Conservation (phyloP, 495 filamentous ascomycete species). For the Physcia stellaris region DNA sequence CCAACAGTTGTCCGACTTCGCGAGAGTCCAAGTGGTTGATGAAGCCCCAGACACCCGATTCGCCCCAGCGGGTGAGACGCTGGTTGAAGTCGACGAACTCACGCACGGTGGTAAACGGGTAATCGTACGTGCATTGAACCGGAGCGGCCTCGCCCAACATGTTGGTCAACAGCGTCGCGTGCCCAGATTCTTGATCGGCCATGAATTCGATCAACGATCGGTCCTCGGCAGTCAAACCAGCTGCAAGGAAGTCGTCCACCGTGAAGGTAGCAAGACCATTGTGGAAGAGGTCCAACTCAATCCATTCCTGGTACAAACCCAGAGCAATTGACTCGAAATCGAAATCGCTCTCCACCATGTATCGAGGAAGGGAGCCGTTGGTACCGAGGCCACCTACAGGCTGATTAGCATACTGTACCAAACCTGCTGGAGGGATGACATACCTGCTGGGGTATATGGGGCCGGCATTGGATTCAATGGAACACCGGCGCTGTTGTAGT, state of each 20-base stretch:
- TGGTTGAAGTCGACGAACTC: constrained; percentile 83
- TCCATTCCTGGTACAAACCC: constrained; percentile 44
- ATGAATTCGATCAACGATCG: constrained; percentile 66
- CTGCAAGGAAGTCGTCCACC: constrained; percentile 52
- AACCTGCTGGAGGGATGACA: no score
- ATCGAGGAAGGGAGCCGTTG: constrained; percentile 62
- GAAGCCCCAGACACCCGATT: constrained; percentile 76
- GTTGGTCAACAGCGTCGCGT: constrained; percentile 66
- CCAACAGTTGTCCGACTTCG: constrained; percentile 56
- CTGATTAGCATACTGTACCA: no score
- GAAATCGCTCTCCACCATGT: constrained; percentile 57
- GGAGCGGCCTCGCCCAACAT: constrained; percentile 68
- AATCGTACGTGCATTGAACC: constrained; percentile 66
- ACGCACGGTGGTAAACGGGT: constrained; percentile 61
- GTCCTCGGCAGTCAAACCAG: constrained; percentile 54
- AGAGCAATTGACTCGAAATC: constrained; percentile 55
- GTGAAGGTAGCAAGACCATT: constrained; percentile 61
- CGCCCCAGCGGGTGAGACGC: constrained; percentile 70
- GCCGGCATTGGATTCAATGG: constrained; percentile 51
- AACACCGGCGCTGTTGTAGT: constrained; percentile 58
- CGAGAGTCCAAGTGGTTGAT: constrained; percentile 67
- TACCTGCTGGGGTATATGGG: constrained; percentile 57
- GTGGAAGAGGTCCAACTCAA: constrained; percentile 80
- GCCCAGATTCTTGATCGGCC: constrained; percentile 74
- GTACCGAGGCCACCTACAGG: constrained; percentile 74